These are phyloP conservation scores for Phytomonas francai DNA, from an alignment of 208 protist genomes.

Conservation along the genomic window DNA sequence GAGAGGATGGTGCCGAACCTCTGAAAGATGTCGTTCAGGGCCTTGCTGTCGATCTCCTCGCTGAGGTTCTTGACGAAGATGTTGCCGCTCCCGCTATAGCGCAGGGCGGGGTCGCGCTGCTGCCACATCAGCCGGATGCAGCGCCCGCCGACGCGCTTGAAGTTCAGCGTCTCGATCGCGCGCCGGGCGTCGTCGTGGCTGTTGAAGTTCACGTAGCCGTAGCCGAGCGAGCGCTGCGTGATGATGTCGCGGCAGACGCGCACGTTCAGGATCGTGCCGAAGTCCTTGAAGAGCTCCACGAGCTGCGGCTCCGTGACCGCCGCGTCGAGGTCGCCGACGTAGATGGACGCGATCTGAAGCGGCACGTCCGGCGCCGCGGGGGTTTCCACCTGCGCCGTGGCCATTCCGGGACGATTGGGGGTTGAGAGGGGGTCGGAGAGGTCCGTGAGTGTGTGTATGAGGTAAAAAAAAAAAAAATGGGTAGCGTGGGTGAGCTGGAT, in stretches of 20 bases:
- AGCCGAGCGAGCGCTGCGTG: constrained; percentile 96
- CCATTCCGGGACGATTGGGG: neutral
- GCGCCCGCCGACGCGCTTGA: constrained; percentile 90
- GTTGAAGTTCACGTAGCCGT: constrained; percentile 99
- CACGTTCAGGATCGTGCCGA: constrained; percentile 97
- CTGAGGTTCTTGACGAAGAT: constrained; percentile 99
- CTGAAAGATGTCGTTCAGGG: constrained; percentile 96
- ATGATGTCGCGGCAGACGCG: constrained; percentile 97
- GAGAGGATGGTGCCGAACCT: constrained; percentile 98
- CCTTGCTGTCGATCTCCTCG: constrained; percentile 94
- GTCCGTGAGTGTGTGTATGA: constrained; percentile 12
- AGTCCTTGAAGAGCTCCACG: constrained; percentile 96
- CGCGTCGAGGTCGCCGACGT: constrained; percentile 97
- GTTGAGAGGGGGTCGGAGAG: constrained; percentile 12
- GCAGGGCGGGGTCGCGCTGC: constrained; percentile 96
- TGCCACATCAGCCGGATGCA: constrained; percentile 99
- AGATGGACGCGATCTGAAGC: constrained; percentile 92
- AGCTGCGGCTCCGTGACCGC: constrained; percentile 89
- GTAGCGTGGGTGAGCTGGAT: constrained; percentile 9
- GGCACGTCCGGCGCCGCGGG: constrained; percentile 15
- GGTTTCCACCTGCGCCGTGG: constrained; percentile 9
- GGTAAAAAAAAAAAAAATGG: constrained; percentile 14
- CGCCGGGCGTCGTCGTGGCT: constrained; percentile 92
- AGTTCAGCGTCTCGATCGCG: constrained; percentile 98
- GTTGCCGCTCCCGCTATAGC: constrained; percentile 97